These are phyloP conservation scores for Dalbergia oliveri DNA, from an alignment of 306 rosid genomes.

Conservation along the genomic window DNA sequence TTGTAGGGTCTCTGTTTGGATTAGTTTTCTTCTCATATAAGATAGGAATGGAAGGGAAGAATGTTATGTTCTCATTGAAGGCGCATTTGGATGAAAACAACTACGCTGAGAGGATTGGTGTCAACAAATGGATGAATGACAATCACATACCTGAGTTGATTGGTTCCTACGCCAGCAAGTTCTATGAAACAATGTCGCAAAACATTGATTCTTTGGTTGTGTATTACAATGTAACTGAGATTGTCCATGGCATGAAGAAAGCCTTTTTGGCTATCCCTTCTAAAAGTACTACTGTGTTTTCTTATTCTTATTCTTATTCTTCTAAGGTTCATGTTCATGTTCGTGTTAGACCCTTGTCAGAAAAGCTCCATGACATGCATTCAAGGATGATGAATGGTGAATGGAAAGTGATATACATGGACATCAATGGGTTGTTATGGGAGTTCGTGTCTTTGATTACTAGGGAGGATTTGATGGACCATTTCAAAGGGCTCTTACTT, in stretches of 20 bases:
- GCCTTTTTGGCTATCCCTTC: constrained; percentile 31
- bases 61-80: constrained; percentile 48
- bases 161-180: constrained; percentile 40
- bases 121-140: constrained; percentile 48
- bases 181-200: constrained; percentile 39
- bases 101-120: constrained; percentile 51
- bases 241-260: constrained; percentile 42
- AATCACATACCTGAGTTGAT: constrained; percentile 41
- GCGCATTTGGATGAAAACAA: constrained; percentile 49
- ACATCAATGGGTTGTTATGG: constrained; percentile 33
- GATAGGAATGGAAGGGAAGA: constrained; percentile 51
- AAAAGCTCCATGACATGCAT: constrained; percentile 33
- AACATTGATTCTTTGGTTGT: constrained; percentile 50
- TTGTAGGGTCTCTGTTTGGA: constrained; percentile 44
- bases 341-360: not conserved
- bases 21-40: constrained; percentile 55
- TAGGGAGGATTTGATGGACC: constrained; percentile 45
- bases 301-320: not conserved
- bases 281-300: not conserved
- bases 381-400: constrained; percentile 35
- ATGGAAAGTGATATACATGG: constrained; percentile 44
- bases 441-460: constrained; percentile 35
- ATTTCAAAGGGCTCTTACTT: constrained; percentile 33
- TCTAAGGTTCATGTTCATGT: not conserved
- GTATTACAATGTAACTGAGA: constrained; percentile 52